phyloP scores from a whole-genome alignment of 257 asterid species.

The Fraxinus americana region DNA sequence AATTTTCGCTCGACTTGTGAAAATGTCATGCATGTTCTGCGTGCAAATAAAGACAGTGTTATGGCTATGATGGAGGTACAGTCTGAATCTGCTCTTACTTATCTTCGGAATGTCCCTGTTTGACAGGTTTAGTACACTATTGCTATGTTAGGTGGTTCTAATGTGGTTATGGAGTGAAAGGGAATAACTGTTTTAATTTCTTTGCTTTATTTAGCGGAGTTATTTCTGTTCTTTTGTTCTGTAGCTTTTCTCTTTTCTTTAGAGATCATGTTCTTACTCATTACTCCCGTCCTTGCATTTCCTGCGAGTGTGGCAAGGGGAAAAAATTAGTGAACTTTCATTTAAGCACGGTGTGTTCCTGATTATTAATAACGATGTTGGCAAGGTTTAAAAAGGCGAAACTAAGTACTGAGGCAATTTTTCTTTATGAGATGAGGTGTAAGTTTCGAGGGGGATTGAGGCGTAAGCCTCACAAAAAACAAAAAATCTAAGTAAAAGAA shows the following conservation, averaged over 20 bases:
- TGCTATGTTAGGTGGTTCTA: neutral
- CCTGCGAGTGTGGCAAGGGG: neutral
- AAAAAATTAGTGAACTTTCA: neutral
- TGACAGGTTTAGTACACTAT: neutral
- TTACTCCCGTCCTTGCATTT: neutral
- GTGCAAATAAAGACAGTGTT: slow-evolving; percentile 89
- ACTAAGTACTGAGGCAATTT: no score
- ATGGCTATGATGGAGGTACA: slow-evolving; percentile 99
- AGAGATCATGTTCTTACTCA: neutral
- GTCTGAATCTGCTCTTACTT: slow-evolving; percentile 10
- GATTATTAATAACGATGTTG: no score
- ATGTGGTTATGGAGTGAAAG: no score
- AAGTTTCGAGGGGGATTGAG: no score
- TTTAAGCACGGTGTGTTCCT: neutral
- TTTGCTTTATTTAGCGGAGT: no score
- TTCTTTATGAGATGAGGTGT: no score
- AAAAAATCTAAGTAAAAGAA: no score
- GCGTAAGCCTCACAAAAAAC: no score
- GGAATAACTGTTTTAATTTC: no score
- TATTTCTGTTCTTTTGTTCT: no score
- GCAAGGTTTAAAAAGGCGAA: neutral
- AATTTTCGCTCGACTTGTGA: slow-evolving; percentile 97
- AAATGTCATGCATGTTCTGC: slow-evolving; percentile 96
- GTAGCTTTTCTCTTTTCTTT: no score
- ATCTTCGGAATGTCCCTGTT: neutral